Conservation (phyloP, 2,329 filamentous ascomycete species). For the Aspergillus arachidicola region DNA sequence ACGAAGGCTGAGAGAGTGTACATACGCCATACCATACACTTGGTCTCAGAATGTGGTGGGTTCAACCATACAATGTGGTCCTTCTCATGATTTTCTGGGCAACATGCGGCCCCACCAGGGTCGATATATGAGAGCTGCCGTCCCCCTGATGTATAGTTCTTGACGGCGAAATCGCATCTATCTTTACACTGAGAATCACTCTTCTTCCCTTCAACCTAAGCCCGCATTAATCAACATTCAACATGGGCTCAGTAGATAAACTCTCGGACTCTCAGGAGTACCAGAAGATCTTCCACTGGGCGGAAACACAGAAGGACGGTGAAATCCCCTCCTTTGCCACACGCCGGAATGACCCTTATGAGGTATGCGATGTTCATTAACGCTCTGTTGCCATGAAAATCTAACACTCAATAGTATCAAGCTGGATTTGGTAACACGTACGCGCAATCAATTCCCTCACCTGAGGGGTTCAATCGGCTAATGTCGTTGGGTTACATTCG, state of each 20-base stretch:
- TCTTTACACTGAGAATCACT: neutral
- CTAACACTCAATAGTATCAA: conserved; percentile 49
- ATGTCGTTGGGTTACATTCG: conserved; percentile 20
- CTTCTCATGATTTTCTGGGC: neutral
- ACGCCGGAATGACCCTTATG: conserved; percentile 58
- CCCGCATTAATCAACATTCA: conserved; percentile 7
- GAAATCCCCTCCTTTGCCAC: conserved; percentile 57
- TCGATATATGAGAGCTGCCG: conserved; percentile 4
- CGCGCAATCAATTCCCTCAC: conserved; percentile 26
- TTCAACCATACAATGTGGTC: neutral
- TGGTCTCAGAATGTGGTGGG: neutral
- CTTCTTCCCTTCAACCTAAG: neutral
- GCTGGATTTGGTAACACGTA: conserved; percentile 57
- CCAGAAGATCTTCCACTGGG: conserved; percentile 60
- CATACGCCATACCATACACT: neutral
- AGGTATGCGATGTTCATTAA: conserved; percentile 35
- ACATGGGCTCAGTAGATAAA: conserved; percentile 29
- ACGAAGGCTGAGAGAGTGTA: neutral
- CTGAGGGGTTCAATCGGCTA: conserved; percentile 28
- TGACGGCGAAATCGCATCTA: neutral
- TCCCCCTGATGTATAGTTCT: neutral
- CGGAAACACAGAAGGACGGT: conserved; percentile 62
- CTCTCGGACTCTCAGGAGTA: conserved; percentile 44
- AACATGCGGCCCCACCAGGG: neutral
- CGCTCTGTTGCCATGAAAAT: neutral